Base-by-base conservation (phyloP, 2,329 filamentous ascomycete genomes). In the Xylariaceae sp. region DNA sequence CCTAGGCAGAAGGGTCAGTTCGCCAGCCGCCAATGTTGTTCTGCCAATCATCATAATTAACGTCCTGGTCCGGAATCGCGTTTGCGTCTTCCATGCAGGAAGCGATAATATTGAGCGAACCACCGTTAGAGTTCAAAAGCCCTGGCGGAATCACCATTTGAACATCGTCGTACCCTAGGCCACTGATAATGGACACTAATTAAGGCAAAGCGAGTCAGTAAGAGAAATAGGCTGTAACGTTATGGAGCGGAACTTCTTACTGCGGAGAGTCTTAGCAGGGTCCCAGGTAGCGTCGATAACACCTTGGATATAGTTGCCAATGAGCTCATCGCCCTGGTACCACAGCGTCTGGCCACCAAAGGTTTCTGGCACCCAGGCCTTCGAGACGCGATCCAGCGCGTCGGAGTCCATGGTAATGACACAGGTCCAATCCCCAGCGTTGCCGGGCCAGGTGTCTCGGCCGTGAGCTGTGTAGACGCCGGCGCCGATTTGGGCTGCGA, bases 41-140 rank as follows among this genome's bases (percentile, higher is more conserved):
- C 36, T 39, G 36, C 42, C 42, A 44, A 28, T n/a, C 7, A 31
- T 44, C 42, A 28, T 44, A 44, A 28, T 44, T 44, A 28, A 44
- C 42, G 17, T 18, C 42, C 11, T n/a, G 2, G 2, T 19, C 31
- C 6, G 42, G 42, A 14, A 44, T 44, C 6, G 19, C 42, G 5
- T 31, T 14, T 14, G n/a, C 6, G 42, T 31, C 11, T 28, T 31
- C 14, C 6, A 9, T 19, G 18, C 18, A 44, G 6, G 18, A 44
- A n/a, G 17, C 13, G 5, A 28, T 18, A 28, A 44, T 44, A 31
- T 11, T 28, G 2, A 44, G 17, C 18, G 18, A 18, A 16, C 42
- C 18, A 14, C 42, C 42, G 42, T 44, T 44, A n/a, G 18, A 18
- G 42, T 44, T 44, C 9, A 44, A 28, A n/a, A 44, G 42, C 18